Evolutionary conservation across 495 filamentous ascomycete genomes (phyloP).

Genomic region (Hypomontagnella submonticulosa): DNA sequence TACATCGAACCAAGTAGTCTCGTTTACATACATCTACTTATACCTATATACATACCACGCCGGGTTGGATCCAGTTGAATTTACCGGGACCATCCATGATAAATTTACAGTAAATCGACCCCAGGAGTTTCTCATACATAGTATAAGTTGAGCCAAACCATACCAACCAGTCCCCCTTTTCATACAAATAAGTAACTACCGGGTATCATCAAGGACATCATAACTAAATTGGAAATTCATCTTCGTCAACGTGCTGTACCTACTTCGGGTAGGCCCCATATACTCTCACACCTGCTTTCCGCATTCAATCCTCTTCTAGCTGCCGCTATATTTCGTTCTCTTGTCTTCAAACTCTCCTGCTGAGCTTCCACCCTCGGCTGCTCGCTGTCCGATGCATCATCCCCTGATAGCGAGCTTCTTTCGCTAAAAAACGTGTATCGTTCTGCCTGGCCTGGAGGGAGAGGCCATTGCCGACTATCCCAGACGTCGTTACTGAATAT

Average conservation of each 20-base stretch:
- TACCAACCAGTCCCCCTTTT: too few species aligned
- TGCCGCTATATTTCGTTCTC: neutral
- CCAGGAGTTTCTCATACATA: too few species aligned
- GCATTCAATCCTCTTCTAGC: neutral
- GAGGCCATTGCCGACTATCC: slow-evolving; percentile 37
- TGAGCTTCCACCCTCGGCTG: neutral
- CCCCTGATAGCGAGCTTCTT: slow-evolving; percentile 25
- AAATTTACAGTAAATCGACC: too few species aligned
- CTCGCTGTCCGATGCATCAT: slow-evolving; percentile 15
- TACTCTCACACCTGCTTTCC: slow-evolving; percentile 20
- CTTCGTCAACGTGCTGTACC: slow-evolving; percentile 18
- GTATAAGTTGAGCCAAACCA: too few species aligned
- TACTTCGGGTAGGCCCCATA: slow-evolving; percentile 27
- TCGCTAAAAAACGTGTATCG: slow-evolving; percentile 42
- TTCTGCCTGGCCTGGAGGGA: slow-evolving; percentile 39
- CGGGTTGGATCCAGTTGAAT: too few species aligned
- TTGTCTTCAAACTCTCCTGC: neutral
- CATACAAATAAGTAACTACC: too few species aligned
- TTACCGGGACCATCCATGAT: too few species aligned
- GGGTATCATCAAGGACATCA: too few species aligned
- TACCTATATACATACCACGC: too few species aligned
- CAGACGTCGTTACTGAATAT: slow-evolving; percentile 17
- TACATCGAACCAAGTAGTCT: too few species aligned
- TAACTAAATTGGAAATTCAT: neutral
- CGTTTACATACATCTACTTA: too few species aligned